phyloP scores from a whole-genome alignment of 1,139 yeast species.

The Scheffersomyces quercinus region DNA sequence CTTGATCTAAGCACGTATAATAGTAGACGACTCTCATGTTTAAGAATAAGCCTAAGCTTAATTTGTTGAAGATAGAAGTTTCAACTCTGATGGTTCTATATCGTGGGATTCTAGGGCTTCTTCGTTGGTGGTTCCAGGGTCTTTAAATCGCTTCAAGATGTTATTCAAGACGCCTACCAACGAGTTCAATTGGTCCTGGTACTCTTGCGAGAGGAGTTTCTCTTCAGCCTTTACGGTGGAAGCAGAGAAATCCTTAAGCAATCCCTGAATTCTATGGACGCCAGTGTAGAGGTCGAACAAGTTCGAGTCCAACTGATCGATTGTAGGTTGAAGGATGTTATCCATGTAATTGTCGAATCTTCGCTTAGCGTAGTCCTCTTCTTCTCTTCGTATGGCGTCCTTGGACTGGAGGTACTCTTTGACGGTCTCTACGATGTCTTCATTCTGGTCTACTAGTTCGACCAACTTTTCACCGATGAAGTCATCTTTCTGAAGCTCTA shows the following conservation, averaged over 20 bases:
- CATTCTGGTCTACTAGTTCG: conserved; percentile 40
- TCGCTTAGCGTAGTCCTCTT: conserved; percentile 6
- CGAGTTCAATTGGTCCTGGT: conserved; percentile 20
- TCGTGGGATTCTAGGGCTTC: conserved; percentile 3
- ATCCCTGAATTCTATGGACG: conserved; percentile 7
- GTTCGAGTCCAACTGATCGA: conserved; percentile 8
- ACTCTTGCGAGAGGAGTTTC: conserved; percentile 12
- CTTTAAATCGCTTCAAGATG: neutral
- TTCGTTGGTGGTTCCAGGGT: too few species aligned
- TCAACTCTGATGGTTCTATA: conserved; percentile 2
- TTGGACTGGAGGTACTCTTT: conserved; percentile 35
- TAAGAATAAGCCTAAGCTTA: too few species aligned
- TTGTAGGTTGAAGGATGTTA: conserved; percentile 11
- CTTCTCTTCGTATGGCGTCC: conserved; percentile 16
- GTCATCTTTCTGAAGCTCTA: conserved; percentile 49
- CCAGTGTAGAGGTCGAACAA: conserved; percentile 7
- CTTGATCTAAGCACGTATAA: too few species aligned
- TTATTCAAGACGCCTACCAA: conserved; percentile 23
- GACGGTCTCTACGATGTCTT: conserved; percentile 40
- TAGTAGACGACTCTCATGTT: too few species aligned
- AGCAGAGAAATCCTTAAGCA: conserved; percentile 6
- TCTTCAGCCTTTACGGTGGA: conserved; percentile 5
- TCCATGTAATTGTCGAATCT: conserved; percentile 9
- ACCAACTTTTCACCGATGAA: conserved; percentile 32
- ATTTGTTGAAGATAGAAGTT: neutral